Base-by-base conservation (phyloP, 2,329 filamentous ascomycete species). In the Aspergillus spinulosporus region DNA sequence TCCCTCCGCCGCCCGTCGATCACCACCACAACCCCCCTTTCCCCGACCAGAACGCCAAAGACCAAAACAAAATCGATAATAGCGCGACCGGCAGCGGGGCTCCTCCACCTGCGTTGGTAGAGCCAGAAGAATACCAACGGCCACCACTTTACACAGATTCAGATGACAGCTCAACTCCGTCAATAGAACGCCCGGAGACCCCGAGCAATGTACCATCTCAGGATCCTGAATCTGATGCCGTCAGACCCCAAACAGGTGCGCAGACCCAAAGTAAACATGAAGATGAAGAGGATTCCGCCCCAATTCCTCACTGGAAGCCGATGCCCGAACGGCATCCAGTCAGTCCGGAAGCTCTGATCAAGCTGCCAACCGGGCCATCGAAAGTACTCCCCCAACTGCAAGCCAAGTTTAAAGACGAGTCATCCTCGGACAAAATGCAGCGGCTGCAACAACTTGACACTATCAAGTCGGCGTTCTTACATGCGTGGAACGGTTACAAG, bases 401-500 rank as follows among this genome's bases (percentile, higher is more conserved):
- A 72, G 81, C 85, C 69, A 73, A 77, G 2, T 95, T 96, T 68
- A 70, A 79, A 44, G 70, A 78, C 32, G 92, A 96, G 72, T 79
- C 84, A 0, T 74, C 80, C 5, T 74, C 77, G 8, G 81, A 80
- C 29, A 86, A 84, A 65, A 79, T 80, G 47, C 84, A 84, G 63
- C 85, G 92, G 34, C 73, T 86, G 58, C 74, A 82, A 50, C 86
- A 89, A 56, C 81, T 88, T 57, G 78, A 79, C 6, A 77, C 81
- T 37, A 87, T 97, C 70, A 90, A 86, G 70, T 79, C 82, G 4
- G 88, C 92, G 56, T 89, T 95, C 72, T 77, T 83, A 65, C 87
- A 87, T 64, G 86, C 90, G 0, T 97, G 94, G 93, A 75, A 78
- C 3, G 90, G 89, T 36, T 97, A 97, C 75, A 88, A 83, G 67